Percentiles rank a stretch among this genome's conserved stretches.
phyloP scores from a whole-genome alignment of 2,329 filamentous ascomycete genomes.

The Fusarium pseudonygamai region DNA sequence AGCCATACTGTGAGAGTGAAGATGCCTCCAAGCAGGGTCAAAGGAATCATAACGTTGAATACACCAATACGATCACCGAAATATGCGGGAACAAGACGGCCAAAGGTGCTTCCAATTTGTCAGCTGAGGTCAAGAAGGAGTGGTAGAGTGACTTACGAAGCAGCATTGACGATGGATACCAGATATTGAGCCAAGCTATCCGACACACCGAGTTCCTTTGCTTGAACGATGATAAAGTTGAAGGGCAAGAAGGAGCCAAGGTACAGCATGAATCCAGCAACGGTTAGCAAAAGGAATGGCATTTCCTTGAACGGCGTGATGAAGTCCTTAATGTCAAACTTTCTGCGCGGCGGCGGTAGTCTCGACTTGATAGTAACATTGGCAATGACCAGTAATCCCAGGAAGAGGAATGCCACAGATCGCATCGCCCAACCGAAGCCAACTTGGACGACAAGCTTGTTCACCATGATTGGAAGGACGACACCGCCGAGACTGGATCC shows the following conservation, averaged over 20 bases:
- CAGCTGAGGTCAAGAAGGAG: no score
- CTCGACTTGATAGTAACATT: constrained; percentile 45
- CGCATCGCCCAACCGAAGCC: constrained; percentile 55
- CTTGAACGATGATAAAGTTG: constrained; percentile 50
- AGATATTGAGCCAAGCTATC: constrained; percentile 47
- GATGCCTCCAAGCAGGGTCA: constrained; percentile 49
- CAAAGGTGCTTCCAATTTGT: constrained; percentile 41
- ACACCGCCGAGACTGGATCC: constrained; percentile 53
- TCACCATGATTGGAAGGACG: constrained; percentile 54
- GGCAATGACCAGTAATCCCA: constrained; percentile 46
- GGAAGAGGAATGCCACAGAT: constrained; percentile 50
- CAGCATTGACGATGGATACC: constrained; percentile 51
- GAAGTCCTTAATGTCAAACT: not conserved
- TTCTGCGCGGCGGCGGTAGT: constrained; percentile 25
- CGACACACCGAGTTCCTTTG: constrained; percentile 43
- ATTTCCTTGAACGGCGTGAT: not conserved
- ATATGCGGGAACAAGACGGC: constrained; percentile 47
- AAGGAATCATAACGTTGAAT: constrained; percentile 56
- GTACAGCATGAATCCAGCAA: constrained; percentile 46
- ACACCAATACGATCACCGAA: constrained; percentile 49
- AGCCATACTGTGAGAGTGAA: constrained; percentile 50
- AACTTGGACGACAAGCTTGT: constrained; percentile 45
- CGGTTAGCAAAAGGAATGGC: constrained; percentile 1
- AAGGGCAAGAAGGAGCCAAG: constrained; percentile 51
- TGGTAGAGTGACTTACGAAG: constrained; percentile 14